Percentiles rank a stretch among this genome's conserved stretches.
Evolutionary conservation across 2,329 filamentous ascomycete genomes (phyloP).

Genomic region (Pseudogymnoascus sp.): DNA sequence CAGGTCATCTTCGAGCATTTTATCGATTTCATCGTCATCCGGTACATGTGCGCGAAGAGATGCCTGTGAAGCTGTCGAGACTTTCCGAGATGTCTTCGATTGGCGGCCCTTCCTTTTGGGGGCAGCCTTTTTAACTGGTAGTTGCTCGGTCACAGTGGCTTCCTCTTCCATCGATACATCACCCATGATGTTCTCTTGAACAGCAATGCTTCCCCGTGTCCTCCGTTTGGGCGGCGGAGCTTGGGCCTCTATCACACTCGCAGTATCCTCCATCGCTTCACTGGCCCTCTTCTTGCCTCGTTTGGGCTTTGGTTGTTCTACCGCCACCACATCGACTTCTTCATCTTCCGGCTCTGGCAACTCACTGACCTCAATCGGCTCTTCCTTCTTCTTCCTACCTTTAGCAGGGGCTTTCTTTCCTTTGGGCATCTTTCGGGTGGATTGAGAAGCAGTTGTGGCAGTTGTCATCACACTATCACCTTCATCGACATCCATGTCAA

Average conservation of each 20-base stretch:
- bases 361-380: slow-evolving; percentile 38
- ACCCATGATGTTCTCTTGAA: slow-evolving; percentile 11
- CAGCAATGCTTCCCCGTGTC: slow-evolving; percentile 36
- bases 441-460: slow-evolving; percentile 49
- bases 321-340: slow-evolving; percentile 25
- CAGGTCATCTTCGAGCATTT: slow-evolving; percentile 56
- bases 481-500: slow-evolving; percentile 34
- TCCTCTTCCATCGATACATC: slow-evolving; percentile 33
- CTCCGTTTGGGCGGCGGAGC: slow-evolving; percentile 30
- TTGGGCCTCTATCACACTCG: slow-evolving; percentile 18
- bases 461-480: slow-evolving; percentile 55
- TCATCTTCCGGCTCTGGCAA: slow-evolving; percentile 26
- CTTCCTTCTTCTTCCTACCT: slow-evolving; percentile 47
- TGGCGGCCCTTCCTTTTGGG: slow-evolving; percentile 39
- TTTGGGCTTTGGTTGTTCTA: slow-evolving; percentile 15
- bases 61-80: slow-evolving; percentile 41
- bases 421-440: slow-evolving; percentile 40
- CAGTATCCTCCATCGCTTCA: slow-evolving; percentile 37
- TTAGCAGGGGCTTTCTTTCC: slow-evolving; percentile 47
- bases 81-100: slow-evolving; percentile 38
- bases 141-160: slow-evolving; percentile 39
- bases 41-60: slow-evolving; percentile 38
- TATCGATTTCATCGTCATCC: slow-evolving; percentile 58
- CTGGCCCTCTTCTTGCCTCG: slow-evolving; percentile 56
- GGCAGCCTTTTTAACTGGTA: slow-evolving; percentile 46